Evolutionary conservation across 2,329 filamentous ascomycete species (phyloP).

Genomic region (Paracoccidioides lutzii): DNA sequence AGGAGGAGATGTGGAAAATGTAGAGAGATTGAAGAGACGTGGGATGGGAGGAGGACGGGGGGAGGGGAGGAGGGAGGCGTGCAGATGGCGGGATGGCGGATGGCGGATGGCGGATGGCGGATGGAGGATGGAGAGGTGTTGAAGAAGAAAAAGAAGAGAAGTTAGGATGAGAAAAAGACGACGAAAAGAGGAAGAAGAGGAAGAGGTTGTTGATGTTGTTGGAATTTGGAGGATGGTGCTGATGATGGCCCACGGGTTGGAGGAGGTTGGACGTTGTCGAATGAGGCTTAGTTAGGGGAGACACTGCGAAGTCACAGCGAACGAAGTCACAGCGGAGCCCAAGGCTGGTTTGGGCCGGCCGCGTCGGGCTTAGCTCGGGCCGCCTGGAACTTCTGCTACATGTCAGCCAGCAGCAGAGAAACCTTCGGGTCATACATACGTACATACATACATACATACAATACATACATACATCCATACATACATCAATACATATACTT

Average conservation of each 20-base stretch:
- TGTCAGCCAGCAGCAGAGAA: neutral
- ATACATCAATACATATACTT: too few species aligned
- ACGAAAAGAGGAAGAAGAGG: conserved; percentile 17
- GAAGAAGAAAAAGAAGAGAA: too few species aligned
- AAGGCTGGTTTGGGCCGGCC: neutral
- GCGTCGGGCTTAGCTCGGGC: neutral
- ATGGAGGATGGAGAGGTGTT: too few species aligned
- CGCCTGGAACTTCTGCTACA: neutral
- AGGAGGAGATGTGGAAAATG: conserved; percentile 19
- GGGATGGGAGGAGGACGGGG: conserved; percentile 7
- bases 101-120: too few species aligned
- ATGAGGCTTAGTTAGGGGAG: neutral
- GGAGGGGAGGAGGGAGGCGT: too few species aligned
- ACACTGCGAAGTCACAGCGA: too few species aligned
- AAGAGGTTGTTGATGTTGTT: conserved; percentile 14
- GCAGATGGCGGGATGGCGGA: too few species aligned
- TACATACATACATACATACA: too few species aligned
- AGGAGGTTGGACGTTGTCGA: neutral
- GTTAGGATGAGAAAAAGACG: conserved; percentile 14
- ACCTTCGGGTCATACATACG: too few species aligned
- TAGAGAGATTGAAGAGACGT: conserved; percentile 9
- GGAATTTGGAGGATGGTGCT: conserved; percentile 7
- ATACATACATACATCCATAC: too few species aligned
- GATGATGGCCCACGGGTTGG: neutral
- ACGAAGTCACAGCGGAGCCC: too few species aligned